phyloP scores from a whole-genome alignment of 495 filamentous ascomycete genomes.

The Daldinia caldariorum region DNA sequence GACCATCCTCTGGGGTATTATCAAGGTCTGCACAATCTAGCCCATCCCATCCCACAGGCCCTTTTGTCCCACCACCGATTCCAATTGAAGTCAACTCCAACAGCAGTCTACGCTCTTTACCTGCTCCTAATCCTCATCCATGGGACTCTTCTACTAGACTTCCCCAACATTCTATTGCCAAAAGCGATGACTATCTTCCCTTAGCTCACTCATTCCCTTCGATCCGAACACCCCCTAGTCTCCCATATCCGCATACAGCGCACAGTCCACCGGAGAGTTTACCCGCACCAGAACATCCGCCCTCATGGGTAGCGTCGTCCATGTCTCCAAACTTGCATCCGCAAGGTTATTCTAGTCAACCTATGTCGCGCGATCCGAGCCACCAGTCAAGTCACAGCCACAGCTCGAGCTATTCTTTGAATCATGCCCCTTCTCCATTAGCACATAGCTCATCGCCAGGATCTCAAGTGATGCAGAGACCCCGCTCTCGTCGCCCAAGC shows the following conservation, averaged over 20 bases:
- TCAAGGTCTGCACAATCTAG: constrained; percentile 37
- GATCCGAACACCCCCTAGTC: constrained; percentile 37
- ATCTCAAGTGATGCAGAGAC: constrained; percentile 46
- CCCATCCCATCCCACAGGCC: constrained; percentile 36
- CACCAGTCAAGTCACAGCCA: constrained; percentile 51
- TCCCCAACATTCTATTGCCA: constrained; percentile 29
- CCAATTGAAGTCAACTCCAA: constrained; percentile 40
- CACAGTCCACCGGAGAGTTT: constrained; percentile 27
- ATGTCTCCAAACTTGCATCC: constrained; percentile 41
- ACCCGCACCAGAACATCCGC: constrained; percentile 30
- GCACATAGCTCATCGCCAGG: constrained; percentile 38
- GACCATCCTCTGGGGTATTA: constrained; percentile 31
- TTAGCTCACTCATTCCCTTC: constrained; percentile 35
- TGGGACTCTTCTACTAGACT: constrained; percentile 40
- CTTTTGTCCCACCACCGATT: constrained; percentile 48
- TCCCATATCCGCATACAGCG: constrained; percentile 43
- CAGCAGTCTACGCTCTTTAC: constrained; percentile 34
- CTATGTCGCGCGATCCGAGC: constrained; percentile 61
- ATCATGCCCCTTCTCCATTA: constrained; percentile 24
- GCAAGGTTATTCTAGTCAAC: constrained; percentile 65
- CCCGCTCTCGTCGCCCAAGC: constrained; percentile 47
- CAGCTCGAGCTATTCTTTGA: constrained; percentile 32
- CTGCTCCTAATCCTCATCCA: constrained; percentile 35
- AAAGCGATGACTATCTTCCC: constrained; percentile 30
- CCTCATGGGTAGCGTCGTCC: constrained; percentile 40